Percentiles rank a stretch among this genome's conserved stretches.
Evolutionary conservation across 208 protist genomes (phyloP).

Genomic region (Leishmania mexicana): DNA sequence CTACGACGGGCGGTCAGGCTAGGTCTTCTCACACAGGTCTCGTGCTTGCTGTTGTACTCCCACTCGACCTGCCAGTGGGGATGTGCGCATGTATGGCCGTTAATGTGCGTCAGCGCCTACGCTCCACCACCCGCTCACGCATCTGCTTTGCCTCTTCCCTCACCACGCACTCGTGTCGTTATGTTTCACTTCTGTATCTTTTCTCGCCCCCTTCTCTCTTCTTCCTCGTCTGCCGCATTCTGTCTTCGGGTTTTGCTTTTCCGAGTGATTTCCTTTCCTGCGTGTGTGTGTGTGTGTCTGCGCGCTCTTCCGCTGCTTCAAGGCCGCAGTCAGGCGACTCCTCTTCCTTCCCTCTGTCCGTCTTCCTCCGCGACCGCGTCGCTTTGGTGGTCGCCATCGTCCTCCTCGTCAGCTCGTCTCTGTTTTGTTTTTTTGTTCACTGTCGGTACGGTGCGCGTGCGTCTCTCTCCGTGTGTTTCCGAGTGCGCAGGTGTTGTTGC

Average conservation of each 20-base stretch:
- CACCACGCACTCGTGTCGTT: not conserved
- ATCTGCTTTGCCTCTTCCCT: not conserved
- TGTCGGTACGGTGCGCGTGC: not conserved
- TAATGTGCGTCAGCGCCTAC: not conserved
- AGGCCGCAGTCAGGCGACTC: not conserved
- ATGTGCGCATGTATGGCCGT: not conserved
- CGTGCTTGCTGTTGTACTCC: not conserved
- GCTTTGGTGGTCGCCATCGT: not conserved
- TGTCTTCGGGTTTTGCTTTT: not conserved
- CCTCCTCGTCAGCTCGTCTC: not conserved
- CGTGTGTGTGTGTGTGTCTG: not conserved
- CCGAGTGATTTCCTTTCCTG: not conserved
- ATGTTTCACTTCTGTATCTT: not conserved
- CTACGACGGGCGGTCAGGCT: not conserved
- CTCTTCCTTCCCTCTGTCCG: not conserved
- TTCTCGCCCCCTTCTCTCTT: not conserved
- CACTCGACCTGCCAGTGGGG: not conserved
- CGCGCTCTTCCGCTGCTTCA: not conserved
- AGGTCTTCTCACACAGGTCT: not conserved
- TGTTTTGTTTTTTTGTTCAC: not conserved
- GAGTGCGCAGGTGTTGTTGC: not conserved
- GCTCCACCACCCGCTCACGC: not conserved
- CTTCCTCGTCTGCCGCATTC: not conserved
- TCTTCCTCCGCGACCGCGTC: not conserved
- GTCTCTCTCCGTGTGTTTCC: not conserved